These are phyloP conservation scores for Tulasnella sp. DNA, from an alignment of 768 basidiomycete species.

Conservation along the genomic window DNA sequence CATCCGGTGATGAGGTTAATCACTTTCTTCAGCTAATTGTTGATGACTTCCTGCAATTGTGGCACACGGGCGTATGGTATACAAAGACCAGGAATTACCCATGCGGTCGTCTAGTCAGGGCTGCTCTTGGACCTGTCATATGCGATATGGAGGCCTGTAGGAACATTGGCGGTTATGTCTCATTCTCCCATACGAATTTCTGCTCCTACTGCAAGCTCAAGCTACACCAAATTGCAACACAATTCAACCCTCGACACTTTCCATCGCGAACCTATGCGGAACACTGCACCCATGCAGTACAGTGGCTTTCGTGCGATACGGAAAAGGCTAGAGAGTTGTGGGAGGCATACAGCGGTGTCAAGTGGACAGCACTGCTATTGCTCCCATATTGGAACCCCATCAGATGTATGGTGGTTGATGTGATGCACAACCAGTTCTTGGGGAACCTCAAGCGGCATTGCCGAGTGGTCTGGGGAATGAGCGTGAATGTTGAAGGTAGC, in stretches of 20 bases:
- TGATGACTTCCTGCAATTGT: slow-evolving; percentile 28
- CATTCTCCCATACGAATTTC: neutral
- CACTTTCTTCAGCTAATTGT: slow-evolving; percentile 31
- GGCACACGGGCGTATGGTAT: slow-evolving; percentile 26
- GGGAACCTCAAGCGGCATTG: neutral
- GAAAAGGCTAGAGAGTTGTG: neutral
- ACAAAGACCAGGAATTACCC: slow-evolving; percentile 20
- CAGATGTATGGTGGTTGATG: neutral
- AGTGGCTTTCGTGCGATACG: neutral
- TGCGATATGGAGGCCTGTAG: slow-evolving; percentile 22
- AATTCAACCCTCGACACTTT: neutral
- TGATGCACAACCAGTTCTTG: neutral
- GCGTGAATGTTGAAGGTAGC: no score
- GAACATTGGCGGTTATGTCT: neutral
- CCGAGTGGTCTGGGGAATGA: neutral
- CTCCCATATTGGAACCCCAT: slow-evolving; percentile 4
- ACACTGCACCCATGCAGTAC: neutral
- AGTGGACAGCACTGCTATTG: neutral
- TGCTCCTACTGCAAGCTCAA: neutral
- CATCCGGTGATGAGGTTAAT: slow-evolving; percentile 27
- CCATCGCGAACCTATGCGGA: neutral
- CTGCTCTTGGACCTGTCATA: slow-evolving; percentile 26
- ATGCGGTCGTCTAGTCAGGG: slow-evolving; percentile 23
- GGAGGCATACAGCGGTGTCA: neutral
- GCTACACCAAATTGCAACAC: neutral